phyloP scores from a whole-genome alignment of 257 asterid genomes.

The Nicotiana otophora region DNA sequence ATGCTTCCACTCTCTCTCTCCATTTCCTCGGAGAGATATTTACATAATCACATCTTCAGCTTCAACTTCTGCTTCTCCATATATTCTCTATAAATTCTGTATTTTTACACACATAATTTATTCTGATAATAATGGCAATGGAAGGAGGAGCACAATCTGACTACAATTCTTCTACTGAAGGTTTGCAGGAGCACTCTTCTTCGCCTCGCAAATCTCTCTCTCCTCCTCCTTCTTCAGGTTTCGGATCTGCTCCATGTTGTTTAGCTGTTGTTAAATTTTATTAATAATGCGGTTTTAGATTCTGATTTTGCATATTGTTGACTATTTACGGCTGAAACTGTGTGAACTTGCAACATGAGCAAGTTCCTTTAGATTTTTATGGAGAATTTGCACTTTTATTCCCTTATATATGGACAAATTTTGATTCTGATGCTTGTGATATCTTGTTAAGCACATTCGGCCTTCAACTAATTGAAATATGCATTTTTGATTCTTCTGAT shows the following conservation, averaged over 20 bases:
- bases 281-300: neutral
- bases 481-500: too few species aligned
- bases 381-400: too few species aligned
- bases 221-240: slow-evolving; percentile 1
- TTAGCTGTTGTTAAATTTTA: neutral
- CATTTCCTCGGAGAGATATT: neutral
- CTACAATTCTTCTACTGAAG: neutral
- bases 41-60: neutral
- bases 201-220: slow-evolving; percentile 5
- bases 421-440: too few species aligned
- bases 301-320: neutral
- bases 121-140: slow-evolving; percentile 3
- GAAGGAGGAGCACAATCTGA: slow-evolving; percentile 4
- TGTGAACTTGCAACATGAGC: neutral
- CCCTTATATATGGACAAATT: too few species aligned
- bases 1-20: neutral
- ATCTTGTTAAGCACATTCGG: too few species aligned
- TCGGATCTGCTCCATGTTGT: neutral
- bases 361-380: neutral
- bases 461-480: too few species aligned
- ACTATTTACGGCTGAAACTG: neutral
- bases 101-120: neutral
- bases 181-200: neutral
- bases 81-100: neutral
- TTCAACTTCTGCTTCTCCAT: neutral